Percentiles rank a stretch among this genome's conserved stretches.
These are phyloP conservation scores for Yarrowia sp. DNA, from an alignment of 805 yeast genomes.

Conservation along the genomic window DNA sequence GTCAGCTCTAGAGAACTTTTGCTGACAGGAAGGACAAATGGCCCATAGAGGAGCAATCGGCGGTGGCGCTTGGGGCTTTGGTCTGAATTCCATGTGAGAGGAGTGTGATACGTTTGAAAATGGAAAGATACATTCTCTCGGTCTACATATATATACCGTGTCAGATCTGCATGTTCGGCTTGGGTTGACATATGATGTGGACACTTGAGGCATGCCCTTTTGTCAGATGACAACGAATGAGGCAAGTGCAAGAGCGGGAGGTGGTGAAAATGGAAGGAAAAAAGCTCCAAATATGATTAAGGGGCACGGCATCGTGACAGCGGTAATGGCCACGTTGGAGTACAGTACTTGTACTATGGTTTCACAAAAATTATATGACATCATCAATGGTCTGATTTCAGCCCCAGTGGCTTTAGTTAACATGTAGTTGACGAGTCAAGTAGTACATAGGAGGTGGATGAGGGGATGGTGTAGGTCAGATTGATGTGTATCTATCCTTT, in stretches of 20 bases:
- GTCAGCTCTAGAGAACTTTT: conserved; percentile 9
- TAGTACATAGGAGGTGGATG: too few species aligned
- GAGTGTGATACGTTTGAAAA: too few species aligned
- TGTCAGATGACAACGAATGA: conserved; percentile 4
- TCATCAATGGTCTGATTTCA: too few species aligned
- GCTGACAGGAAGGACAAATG: conserved; percentile 4
- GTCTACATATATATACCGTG: neutral
- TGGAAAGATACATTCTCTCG: too few species aligned
- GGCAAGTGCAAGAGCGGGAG: conserved; percentile 2
- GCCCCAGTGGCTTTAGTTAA: too few species aligned
- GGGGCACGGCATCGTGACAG: neutral
- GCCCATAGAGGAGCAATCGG: neutral
- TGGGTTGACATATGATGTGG: conserved; percentile 2
- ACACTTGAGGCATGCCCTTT: neutral
- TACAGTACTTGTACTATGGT: too few species aligned
- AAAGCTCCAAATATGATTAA: neutral
- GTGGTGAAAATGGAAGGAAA: neutral
- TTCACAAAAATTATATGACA: too few species aligned
- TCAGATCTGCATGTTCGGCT: neutral
- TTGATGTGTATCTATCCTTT: too few species aligned
- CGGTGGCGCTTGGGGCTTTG: neutral
- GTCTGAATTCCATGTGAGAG: neutral
- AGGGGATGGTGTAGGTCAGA: too few species aligned
- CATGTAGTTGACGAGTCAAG: too few species aligned
- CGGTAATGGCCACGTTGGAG: too few species aligned